A percentile compares a stretch with the other conserved stretches of the same genome.
Conservation (phyloP, 2,329 filamentous ascomycete species). For the Sporothrix euskadiensis region DNA sequence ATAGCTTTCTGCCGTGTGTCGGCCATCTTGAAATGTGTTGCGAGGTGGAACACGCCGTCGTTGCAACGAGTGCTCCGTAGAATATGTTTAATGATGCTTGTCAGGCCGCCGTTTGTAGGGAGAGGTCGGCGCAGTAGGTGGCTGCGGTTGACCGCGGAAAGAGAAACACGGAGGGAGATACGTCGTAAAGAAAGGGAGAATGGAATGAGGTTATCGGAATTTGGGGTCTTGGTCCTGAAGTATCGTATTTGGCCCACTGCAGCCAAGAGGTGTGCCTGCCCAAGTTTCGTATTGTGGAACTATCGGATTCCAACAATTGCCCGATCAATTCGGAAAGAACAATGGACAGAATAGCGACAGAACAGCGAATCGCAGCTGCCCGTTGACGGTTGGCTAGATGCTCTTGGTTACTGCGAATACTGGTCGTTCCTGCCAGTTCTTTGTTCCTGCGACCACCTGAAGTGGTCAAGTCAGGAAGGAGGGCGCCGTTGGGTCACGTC, state of each 20-base stretch:
- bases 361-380: neutral
- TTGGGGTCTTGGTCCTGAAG: neutral
- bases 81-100: neutral
- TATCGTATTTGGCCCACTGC: neutral
- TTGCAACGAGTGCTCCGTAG: neutral
- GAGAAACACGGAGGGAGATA: neutral
- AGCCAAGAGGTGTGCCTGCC: neutral
- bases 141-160: neutral
- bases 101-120: neutral
- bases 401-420: neutral
- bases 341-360: neutral
- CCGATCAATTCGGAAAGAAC: constrained; percentile 1
- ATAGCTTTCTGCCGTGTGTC: constrained; percentile 56
- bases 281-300: neutral
- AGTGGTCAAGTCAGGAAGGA: neutral
- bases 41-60: neutral
- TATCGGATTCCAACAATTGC: constrained; percentile 3
- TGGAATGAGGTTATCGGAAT: neutral
- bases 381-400: neutral
- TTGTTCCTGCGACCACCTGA: neutral
- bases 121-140: neutral
- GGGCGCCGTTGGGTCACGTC: constrained; percentile 7
- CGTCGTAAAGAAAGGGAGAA: neutral
- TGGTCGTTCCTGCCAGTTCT: neutral
- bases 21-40: neutral